Base-by-base conservation (phyloP, 371 early-diverging fungal genomes). In the Mucor plumbeus region DNA sequence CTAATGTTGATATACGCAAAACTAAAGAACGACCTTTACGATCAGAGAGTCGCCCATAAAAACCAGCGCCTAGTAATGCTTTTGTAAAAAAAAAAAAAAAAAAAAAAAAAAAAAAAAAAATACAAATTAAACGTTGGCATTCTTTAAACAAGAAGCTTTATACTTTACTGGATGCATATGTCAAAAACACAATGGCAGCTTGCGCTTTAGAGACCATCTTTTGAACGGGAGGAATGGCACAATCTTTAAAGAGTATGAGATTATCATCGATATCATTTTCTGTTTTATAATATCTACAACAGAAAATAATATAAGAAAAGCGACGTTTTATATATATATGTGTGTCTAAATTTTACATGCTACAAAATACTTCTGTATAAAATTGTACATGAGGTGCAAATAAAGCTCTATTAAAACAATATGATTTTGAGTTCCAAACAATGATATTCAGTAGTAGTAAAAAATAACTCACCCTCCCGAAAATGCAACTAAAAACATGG, bases 151-250 rank as follows among this genome's bases (percentile, higher is more conserved):
- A 0, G 19, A n/a, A 31, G n/a, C 34, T 33, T 31, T 10, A 47
- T 53, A 14, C 36, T 66, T 9, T 74, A 83, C 83, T 57, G 26
- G 76, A 68, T 31, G 55, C 71, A 53, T 65, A 74, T 17, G 64
- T 48, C 2, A 80, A 47, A 35, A 81, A 69, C 61, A 71, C 54
- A 17, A 79, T 70, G 19, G 74, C 47, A 2, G 80, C 81, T 57
- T 71, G 71, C 8, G 70, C 74, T 26, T 68, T 40, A 8, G 80
- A 74, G 11, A 83, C 81, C 43, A 75, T 47, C 5, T 72, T 38
- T 65, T 83, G 84, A 10, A 83, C 71, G 72, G 79, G 78, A 31
- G 84, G 84, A 10, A 83, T 73, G 36, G 76, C 47, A 53, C 84
- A 83, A 41, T 78, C 53, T 66, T 59, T 17, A 79, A 75, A 38